Base-by-base conservation (phyloP, 2,329 filamentous ascomycete genomes). In the Hirsutella minnesotensis region DNA sequence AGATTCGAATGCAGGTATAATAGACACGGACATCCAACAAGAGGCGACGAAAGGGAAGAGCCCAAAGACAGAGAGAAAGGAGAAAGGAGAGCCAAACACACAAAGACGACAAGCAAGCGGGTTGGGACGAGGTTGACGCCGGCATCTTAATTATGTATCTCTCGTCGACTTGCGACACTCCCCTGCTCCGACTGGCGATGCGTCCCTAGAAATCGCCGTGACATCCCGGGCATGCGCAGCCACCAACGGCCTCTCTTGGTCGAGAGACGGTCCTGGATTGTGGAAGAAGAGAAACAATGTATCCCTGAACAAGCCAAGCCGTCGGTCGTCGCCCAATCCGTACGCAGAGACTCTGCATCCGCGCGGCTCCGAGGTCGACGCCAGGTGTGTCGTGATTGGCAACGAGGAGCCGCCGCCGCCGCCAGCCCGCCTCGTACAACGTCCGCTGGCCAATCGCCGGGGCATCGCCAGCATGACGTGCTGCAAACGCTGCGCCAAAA, bases 401-500 rank as follows among this genome's bases (percentile, higher is more conserved):
- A 18, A 16, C 8, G 13, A 27, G 12, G 16, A 21, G 18, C 34
- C 24, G 31, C 33, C 20, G 21, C 20, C 5, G 29, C 18, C n/a
- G 34, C 34, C 22, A 31, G 35, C 40, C 41, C n/a, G 39, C 19
- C 29, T 38, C 4, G 29, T 42, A 40, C 44, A 42, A 45, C 44
- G 44, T 43, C 12, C 50, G 46, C 24, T 47, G 45, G 47, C 56
- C 56, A 56, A 58, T 57, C 55, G 46, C 44, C 38, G 39, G 15
- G 13, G 36, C 44, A 41, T 47, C 51, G 49, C 51, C 27, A 36
- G 21, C 37, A 36, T 33, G 39, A 44, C 46, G 45, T 50, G 47
- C 40, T 39, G 38, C 43, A 27, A 36, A 12, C 18, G 18, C 18
- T 21, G 5, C 16, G 9, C 5, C 34, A 27, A 27, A 7, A 7